Percentiles rank a stretch among this genome's conserved stretches.
Evolutionary conservation across 305 asterid species (phyloP).

Genomic region (Fraxinus albicans): DNA sequence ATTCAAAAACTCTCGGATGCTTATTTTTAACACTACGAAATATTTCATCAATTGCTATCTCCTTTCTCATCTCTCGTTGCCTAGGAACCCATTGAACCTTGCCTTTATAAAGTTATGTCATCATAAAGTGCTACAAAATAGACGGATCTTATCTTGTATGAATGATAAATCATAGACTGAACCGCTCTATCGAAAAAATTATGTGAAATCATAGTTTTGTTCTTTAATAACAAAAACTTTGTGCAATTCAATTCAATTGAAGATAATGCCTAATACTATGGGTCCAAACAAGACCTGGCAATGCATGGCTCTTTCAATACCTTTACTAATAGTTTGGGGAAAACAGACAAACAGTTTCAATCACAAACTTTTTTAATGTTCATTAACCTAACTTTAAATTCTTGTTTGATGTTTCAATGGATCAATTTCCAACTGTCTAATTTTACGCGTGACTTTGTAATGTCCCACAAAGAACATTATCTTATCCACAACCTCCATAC

Average conservation of each 20-base stretch:
- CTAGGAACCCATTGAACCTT: background rate
- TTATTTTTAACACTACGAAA: background rate
- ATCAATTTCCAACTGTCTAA: background rate
- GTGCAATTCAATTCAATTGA: background rate
- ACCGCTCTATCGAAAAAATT: background rate
- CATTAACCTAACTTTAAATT: background rate
- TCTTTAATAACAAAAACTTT: background rate
- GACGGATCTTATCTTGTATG: background rate
- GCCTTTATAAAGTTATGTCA: background rate
- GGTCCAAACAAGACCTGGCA: background rate
- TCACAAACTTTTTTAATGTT: slow-evolving; percentile 8
- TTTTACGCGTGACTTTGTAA: slow-evolving; percentile 23
- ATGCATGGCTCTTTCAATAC: slow-evolving; percentile 14
- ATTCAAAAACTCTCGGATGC: background rate
- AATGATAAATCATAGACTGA: background rate
- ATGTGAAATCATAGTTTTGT: background rate
- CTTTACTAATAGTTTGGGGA: slow-evolving; percentile 12
- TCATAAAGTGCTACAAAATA: background rate
- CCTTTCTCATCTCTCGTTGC: background rate
- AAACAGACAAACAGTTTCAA: slow-evolving; percentile 17
- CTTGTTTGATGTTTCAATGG: background rate
- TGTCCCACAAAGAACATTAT: slow-evolving; percentile 23
- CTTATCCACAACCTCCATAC: slow-evolving; percentile 15
- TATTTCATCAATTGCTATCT: background rate
- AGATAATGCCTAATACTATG: slow-evolving; percentile 8